Evolutionary conservation across 192 early-diverging fungal genomes (phyloP).

Genomic region (Coemansia sp.): DNA sequence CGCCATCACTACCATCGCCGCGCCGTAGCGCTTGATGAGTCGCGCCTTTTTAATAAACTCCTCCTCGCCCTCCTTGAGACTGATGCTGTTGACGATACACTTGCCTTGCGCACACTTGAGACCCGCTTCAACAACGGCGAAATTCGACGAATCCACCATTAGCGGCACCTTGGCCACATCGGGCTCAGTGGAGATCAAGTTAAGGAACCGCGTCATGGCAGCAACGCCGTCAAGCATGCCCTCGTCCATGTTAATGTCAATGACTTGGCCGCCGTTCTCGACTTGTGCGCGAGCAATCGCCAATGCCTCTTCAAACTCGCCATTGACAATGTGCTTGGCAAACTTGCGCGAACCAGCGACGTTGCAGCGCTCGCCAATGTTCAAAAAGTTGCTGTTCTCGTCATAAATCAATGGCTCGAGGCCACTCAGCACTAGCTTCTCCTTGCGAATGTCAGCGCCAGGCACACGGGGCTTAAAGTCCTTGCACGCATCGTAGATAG

Average conservation of each 20-base stretch:
- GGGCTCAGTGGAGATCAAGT: conserved; percentile 93
- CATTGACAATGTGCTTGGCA: conserved; percentile 90
- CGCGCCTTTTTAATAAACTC: conserved; percentile 92
- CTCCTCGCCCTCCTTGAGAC: conserved; percentile 91
- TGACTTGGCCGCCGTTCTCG: conserved; percentile 93
- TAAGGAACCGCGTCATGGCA: conserved; percentile 94
- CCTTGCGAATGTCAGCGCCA: conserved; percentile 66
- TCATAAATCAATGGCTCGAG: conserved; percentile 86
- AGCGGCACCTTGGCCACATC: conserved; percentile 87
- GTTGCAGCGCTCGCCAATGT: conserved; percentile 97
- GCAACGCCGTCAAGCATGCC: conserved; percentile 93
- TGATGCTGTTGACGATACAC: conserved; percentile 97
- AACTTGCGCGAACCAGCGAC: conserved; percentile 95
- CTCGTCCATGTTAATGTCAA: conserved; percentile 98
- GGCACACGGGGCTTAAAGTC: conserved; percentile 80
- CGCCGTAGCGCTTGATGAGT: conserved; percentile 88
- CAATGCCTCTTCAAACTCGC: conserved; percentile 91
- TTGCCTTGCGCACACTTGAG: conserved; percentile 97
- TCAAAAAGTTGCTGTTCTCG: conserved; percentile 84
- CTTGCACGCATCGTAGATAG: conserved; percentile 77
- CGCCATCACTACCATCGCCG: conserved; percentile 96
- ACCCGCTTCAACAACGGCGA: conserved; percentile 94
- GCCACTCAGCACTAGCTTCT: conserved; percentile 83
- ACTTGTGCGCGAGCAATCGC: conserved; percentile 94
- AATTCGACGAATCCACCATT: conserved; percentile 98